Percentiles rank a stretch among this genome's conserved stretches.
Conservation (phyloP, 176 grass and related monocot genomes). For the Eragrostis curvula region DNA sequence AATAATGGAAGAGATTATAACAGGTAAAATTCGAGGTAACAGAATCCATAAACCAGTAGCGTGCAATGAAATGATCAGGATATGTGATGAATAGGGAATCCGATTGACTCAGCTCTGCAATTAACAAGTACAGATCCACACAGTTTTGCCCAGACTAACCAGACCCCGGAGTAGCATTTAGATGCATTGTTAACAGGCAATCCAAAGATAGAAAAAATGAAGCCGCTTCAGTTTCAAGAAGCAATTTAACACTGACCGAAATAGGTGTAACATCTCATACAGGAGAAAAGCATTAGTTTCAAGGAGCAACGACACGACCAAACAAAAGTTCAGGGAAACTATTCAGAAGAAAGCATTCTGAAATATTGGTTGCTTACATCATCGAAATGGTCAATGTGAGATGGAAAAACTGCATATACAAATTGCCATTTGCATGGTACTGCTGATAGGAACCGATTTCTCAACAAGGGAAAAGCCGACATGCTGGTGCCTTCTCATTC, state of each 20-base stretch:
- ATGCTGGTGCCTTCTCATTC: background rate
- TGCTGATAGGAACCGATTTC: background rate
- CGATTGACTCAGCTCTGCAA: background rate
- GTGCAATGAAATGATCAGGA: too few species aligned
- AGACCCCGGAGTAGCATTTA: background rate
- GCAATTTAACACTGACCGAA: background rate
- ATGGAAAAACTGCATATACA: background rate
- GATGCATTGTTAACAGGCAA: background rate
- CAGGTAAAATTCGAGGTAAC: too few species aligned
- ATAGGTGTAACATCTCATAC: background rate
- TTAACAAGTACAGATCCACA: background rate
- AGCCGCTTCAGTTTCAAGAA: background rate
- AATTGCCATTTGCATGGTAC: background rate
- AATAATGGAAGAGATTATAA: too few species aligned
- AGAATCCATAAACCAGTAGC: too few species aligned
- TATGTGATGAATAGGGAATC: too few species aligned
- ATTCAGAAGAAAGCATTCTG: background rate
- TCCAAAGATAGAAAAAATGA: background rate
- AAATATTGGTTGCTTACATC: background rate
- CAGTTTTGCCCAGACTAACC: background rate
- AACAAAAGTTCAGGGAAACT: background rate
- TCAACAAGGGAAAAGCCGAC: slow-evolving; percentile 28
- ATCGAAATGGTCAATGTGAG: background rate
- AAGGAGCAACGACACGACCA: background rate
- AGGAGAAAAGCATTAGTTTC: background rate